Percentiles rank a stretch among this genome's conserved stretches.
Conservation (phyloP, 495 filamentous ascomycete genomes). For the Aspergillus mulundensis region DNA sequence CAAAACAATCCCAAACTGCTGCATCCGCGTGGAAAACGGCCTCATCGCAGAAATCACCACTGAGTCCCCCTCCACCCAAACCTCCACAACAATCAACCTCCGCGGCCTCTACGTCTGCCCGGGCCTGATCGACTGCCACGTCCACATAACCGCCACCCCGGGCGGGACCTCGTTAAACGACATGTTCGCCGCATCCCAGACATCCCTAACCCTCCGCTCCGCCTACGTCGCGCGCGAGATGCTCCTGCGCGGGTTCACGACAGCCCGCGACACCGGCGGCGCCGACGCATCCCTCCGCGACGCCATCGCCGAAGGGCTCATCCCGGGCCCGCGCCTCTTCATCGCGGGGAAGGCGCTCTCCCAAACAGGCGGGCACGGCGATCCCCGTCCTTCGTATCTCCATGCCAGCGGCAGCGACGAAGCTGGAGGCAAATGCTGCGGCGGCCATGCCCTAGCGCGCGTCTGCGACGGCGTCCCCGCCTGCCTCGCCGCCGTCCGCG, state of each 20-base stretch:
- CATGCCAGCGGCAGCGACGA: no score
- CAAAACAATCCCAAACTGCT: no score
- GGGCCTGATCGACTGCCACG: slow-evolving; percentile 57
- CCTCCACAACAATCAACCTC: slow-evolving; percentile 27
- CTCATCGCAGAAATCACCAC: no score
- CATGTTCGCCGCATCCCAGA: slow-evolving; percentile 12
- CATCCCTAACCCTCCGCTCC: slow-evolving; percentile 13
- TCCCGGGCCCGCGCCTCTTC: slow-evolving; percentile 47
- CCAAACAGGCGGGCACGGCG: slow-evolving; percentile 56
- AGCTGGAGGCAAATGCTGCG: slow-evolving; percentile 42
- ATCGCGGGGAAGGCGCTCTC: slow-evolving; percentile 40
- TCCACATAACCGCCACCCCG: slow-evolving; percentile 47
- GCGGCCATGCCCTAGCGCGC: slow-evolving; percentile 33
- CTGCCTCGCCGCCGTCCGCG: slow-evolving; percentile 45
- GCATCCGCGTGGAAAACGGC: no score
- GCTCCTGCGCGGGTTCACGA: slow-evolving; percentile 51
- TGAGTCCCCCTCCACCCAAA: no score
- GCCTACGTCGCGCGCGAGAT: slow-evolving; percentile 33
- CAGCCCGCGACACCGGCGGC: slow-evolving; percentile 49
- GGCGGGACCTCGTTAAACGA: slow-evolving; percentile 30
- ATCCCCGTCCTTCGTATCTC: slow-evolving; percentile 29
- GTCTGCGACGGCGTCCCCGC: slow-evolving; percentile 50
- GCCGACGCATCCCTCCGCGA: slow-evolving; percentile 47
- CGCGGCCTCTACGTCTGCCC: slow-evolving; percentile 47
- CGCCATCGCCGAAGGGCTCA: slow-evolving; percentile 46